phyloP scores from a whole-genome alignment of 2,329 filamentous ascomycete genomes.

The Albifimbria verrucaria region DNA sequence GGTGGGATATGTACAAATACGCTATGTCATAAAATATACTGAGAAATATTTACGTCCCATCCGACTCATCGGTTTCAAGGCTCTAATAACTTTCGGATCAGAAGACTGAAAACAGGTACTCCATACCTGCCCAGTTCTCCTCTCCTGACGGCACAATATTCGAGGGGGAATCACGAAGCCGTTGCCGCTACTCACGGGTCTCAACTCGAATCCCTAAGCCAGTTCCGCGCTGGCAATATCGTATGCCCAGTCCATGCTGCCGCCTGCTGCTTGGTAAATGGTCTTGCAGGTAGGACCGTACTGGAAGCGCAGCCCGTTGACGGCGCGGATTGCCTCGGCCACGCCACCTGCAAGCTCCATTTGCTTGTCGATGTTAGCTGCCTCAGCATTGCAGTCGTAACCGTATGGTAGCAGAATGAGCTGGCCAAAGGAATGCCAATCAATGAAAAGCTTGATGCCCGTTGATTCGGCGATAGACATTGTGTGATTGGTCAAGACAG shows the following conservation, averaged over 20 bases:
- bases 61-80: too few relatives aligned
- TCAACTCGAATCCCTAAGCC: conserved; percentile 28
- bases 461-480: conserved; percentile 24
- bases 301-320: conserved; percentile 29
- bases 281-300: conserved; percentile 51
- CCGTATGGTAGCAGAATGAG: conserved; percentile 52
- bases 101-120: conserved; percentile 47
- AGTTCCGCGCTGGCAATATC: conserved; percentile 32
- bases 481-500: conserved; percentile 35
- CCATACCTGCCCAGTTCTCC: conserved; percentile 39
- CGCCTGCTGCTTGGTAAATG: conserved; percentile 49
- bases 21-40: background rate
- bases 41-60: too few relatives aligned
- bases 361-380: conserved; percentile 41
- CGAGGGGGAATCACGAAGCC: conserved; percentile 32
- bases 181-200: conserved; percentile 20
- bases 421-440: conserved; percentile 59
- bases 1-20: too few relatives aligned
- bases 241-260: conserved; percentile 35
- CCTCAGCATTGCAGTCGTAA: conserved; percentile 46
- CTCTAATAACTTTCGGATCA: too few relatives aligned
- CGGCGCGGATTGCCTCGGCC: conserved; percentile 42
- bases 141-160: conserved; percentile 33
- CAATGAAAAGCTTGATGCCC: conserved; percentile 55
- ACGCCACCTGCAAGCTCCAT: conserved; percentile 39